Conservation (phyloP, 2,329 filamentous ascomycete genomes). For the Periconia sp. region DNA sequence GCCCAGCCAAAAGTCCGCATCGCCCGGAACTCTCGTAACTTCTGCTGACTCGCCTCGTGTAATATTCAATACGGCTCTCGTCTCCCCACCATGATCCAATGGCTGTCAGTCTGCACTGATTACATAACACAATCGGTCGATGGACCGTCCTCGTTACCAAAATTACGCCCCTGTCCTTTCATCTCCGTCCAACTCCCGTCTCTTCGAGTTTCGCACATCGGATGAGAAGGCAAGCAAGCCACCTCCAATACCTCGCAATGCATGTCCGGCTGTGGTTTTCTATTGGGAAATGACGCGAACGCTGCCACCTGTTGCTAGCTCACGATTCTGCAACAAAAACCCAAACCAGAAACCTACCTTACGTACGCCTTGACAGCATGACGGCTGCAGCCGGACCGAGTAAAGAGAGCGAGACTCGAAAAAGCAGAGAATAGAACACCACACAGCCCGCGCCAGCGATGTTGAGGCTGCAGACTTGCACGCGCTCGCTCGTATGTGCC, state of each 20-base stretch:
- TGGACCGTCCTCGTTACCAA: not conserved
- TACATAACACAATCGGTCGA: constrained; percentile 5
- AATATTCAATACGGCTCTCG: no score
- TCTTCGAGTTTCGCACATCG: no score
- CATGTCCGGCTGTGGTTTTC: not conserved
- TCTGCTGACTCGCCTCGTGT: no score
- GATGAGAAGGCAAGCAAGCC: not conserved
- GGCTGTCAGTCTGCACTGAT: constrained; percentile 4
- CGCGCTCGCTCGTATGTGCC: not conserved
- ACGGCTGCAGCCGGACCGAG: not conserved
- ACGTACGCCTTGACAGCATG: not conserved
- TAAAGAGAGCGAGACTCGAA: not conserved
- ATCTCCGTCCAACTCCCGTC: no score
- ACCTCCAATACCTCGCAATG: constrained; percentile 3
- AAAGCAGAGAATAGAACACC: not conserved
- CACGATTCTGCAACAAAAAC: not conserved
- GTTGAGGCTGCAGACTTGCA: not conserved
- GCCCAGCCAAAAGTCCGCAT: not conserved
- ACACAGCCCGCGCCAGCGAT: not conserved
- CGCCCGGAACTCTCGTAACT: not conserved
- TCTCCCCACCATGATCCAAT: no score
- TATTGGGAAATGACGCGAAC: not conserved
- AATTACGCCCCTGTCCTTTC: no score
- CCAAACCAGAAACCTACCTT: not conserved
- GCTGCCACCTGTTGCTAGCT: not conserved